phyloP scores from a whole-genome alignment of 164 flowering plant genomes.

The Sextonia rubra region DNA sequence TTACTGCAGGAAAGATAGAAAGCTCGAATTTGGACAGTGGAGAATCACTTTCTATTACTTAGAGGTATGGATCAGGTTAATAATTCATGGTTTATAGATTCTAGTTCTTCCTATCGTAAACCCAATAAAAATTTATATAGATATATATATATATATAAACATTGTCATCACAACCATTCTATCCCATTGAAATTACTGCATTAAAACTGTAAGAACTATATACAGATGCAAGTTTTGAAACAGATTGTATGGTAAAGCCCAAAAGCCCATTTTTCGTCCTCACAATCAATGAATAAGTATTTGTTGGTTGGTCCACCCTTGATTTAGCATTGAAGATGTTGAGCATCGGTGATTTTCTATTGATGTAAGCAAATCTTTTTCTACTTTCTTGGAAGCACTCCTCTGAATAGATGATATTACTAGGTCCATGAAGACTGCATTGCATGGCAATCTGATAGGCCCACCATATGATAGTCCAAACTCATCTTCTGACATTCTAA shows the following conservation, averaged over 20 bases:
- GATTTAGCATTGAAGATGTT: constrained; percentile 5
- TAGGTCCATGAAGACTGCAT: constrained; percentile 19
- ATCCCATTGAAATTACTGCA: not conserved
- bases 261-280: not conserved
- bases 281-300: not conserved
- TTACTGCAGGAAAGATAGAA: too few relatives aligned
- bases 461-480: constrained; percentile 21
- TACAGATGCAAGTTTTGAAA: not conserved
- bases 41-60: too few relatives aligned
- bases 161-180: not conserved
- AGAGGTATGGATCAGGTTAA: too few relatives aligned
- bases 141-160: too few relatives aligned
- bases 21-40: too few relatives aligned
- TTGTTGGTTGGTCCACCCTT: not conserved
- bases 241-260: not conserved
- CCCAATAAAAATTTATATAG: too few relatives aligned
- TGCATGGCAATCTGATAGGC: constrained; percentile 24
- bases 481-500: constrained; percentile 29
- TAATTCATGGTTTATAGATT: too few relatives aligned
- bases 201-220: not conserved
- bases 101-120: too few relatives aligned
- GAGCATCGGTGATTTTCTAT: constrained; percentile 10
- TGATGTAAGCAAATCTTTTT: constrained; percentile 17
- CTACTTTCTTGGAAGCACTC: constrained; percentile 7
- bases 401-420: constrained; percentile 11